phyloP scores from a whole-genome alignment of 2,329 filamentous ascomycete species.

The Emergomyces africanus region DNA sequence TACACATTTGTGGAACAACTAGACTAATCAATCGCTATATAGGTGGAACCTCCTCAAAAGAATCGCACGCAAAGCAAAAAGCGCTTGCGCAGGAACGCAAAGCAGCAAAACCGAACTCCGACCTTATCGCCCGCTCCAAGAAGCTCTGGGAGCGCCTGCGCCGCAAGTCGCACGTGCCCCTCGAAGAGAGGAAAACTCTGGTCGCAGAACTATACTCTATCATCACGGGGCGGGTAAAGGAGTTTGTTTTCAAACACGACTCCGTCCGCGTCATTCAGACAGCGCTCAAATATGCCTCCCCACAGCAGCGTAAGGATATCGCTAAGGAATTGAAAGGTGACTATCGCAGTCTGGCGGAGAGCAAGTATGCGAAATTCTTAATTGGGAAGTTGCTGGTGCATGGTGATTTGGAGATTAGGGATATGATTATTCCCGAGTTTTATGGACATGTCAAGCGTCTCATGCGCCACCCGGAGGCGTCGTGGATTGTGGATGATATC shows the following conservation, averaged over 20 bases:
- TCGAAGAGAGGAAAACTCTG: slow-evolving; percentile 74
- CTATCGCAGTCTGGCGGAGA: slow-evolving; percentile 77
- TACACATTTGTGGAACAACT: neutral
- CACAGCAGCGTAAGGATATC: slow-evolving; percentile 74
- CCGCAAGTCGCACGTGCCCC: slow-evolving; percentile 82
- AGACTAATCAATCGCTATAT: slow-evolving; percentile 14
- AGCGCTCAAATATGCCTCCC: slow-evolving; percentile 86
- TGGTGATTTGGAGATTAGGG: slow-evolving; percentile 63
- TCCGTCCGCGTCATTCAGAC: slow-evolving; percentile 94
- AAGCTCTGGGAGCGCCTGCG: slow-evolving; percentile 94
- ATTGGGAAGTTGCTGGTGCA: slow-evolving; percentile 94
- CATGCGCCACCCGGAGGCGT: slow-evolving; percentile 91
- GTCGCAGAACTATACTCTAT: slow-evolving; percentile 85
- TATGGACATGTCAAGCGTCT: slow-evolving; percentile 85
- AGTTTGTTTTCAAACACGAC: slow-evolving; percentile 98
- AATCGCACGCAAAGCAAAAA: slow-evolving; percentile 90
- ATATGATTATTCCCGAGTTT: slow-evolving; percentile 86
- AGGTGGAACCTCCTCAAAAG: slow-evolving; percentile 52
- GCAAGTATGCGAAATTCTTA: slow-evolving; percentile 93
- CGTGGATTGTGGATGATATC: slow-evolving; percentile 95
- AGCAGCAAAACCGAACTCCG: slow-evolving; percentile 82
- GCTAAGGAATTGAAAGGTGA: slow-evolving; percentile 74
- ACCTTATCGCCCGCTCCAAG: slow-evolving; percentile 78
- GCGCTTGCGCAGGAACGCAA: slow-evolving; percentile 78
- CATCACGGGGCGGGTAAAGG: slow-evolving; percentile 79